phyloP scores from a whole-genome alignment of 2,329 filamentous ascomycete genomes.

The Ophiostoma ulmi region DNA sequence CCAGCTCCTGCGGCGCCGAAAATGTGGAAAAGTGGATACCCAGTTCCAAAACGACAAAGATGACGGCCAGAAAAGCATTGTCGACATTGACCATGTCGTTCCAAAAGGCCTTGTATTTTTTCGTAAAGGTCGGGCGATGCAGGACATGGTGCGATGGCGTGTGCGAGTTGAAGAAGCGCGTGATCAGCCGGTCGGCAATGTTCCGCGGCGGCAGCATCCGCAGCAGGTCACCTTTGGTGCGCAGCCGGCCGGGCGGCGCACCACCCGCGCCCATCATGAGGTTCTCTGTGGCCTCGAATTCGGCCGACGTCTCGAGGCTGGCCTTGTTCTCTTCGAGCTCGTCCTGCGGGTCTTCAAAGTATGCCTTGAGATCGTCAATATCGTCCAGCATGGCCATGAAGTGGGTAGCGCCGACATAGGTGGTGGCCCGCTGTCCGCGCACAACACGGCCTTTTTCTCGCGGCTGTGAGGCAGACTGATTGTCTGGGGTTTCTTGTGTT shows the following conservation, averaged over 20 bases:
- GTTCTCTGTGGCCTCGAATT: slow-evolving; percentile 36
- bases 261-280: slow-evolving; percentile 35
- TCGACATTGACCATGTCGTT: slow-evolving; percentile 26
- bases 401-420: slow-evolving; percentile 55
- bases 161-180: slow-evolving; percentile 50
- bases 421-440: slow-evolving; percentile 40
- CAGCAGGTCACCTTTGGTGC: slow-evolving; percentile 44
- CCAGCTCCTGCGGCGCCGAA: slow-evolving; percentile 42
- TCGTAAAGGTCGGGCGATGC: slow-evolving; percentile 42
- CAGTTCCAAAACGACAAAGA: slow-evolving; percentile 33
- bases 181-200: slow-evolving; percentile 47
- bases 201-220: slow-evolving; percentile 43
- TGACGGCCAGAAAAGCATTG: slow-evolving; percentile 33
- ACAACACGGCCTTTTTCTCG: slow-evolving; percentile 40
- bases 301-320: slow-evolving; percentile 30
- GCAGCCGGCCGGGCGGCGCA: slow-evolving; percentile 32
- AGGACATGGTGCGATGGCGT: slow-evolving; percentile 47
- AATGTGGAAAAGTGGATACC: slow-evolving; percentile 43
- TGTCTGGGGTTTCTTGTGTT: slow-evolving; percentile 29
- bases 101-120: slow-evolving; percentile 32
- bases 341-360: slow-evolving; percentile 48
- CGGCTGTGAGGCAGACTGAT: neutral
- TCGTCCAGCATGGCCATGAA: slow-evolving; percentile 58
- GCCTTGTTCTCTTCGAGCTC: slow-evolving; percentile 35
- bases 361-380: slow-evolving; percentile 56